Evolutionary conservation across 2,329 filamentous ascomycete species (phyloP).

Genomic region (Fulvia fulva): DNA sequence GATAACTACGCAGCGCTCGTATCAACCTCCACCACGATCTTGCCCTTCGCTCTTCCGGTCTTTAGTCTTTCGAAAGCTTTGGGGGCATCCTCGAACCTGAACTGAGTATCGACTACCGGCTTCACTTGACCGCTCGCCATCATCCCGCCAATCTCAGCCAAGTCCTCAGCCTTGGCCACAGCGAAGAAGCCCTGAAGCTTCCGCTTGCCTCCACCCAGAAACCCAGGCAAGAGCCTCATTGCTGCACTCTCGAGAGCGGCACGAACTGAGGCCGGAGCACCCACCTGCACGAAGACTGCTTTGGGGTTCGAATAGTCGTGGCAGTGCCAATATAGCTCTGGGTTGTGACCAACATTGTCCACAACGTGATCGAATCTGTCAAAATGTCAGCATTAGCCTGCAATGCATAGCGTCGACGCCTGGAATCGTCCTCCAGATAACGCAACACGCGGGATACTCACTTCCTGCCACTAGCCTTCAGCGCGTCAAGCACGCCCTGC

Average conservation of each 20-base stretch:
- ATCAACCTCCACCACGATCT: slow-evolving; percentile 48
- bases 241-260: slow-evolving; percentile 20
- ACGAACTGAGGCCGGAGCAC: slow-evolving; percentile 12
- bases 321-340: slow-evolving; percentile 50
- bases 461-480: slow-evolving; percentile 46
- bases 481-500: slow-evolving; percentile 44
- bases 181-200: slow-evolving; percentile 38
- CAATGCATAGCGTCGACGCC: background rate
- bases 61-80: slow-evolving; percentile 58
- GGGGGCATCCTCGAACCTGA: slow-evolving; percentile 53
- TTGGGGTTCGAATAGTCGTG: slow-evolving; percentile 48
- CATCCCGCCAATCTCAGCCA: slow-evolving; percentile 51
- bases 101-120: slow-evolving; percentile 53
- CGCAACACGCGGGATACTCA: slow-evolving; percentile 28
- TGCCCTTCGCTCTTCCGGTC: slow-evolving; percentile 54
- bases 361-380: slow-evolving; percentile 48
- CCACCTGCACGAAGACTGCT: slow-evolving; percentile 45
- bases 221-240: slow-evolving; percentile 42
- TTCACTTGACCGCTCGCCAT: slow-evolving; percentile 56
- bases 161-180: slow-evolving; percentile 41
- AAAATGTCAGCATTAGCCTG: background rate
- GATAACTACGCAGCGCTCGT: background rate
- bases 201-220: slow-evolving; percentile 50
- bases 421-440: background rate
- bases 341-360: slow-evolving; percentile 55